These are phyloP conservation scores for Fragaria vesca DNA, from an alignment of 306 rosid species.

Conservation along the genomic window DNA sequence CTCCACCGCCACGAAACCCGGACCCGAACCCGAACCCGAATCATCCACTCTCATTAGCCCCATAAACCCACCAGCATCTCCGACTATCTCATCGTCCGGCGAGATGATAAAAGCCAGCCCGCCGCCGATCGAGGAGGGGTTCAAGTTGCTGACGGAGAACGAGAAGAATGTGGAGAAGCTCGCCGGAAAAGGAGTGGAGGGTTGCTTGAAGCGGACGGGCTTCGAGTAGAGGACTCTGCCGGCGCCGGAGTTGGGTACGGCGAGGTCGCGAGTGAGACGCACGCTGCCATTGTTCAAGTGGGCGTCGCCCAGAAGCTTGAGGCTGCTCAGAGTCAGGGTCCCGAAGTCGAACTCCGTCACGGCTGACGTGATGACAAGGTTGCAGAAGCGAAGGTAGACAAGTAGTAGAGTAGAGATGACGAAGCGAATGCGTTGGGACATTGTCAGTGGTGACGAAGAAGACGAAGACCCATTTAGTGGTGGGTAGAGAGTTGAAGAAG, in stretches of 20 bases:
- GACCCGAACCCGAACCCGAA: conserved; percentile 11
- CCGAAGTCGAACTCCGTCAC: conserved; percentile 77
- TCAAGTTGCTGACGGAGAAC: conserved; percentile 66
- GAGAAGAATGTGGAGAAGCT: conserved; percentile 88
- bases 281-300: conserved; percentile 84
- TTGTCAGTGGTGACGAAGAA: conserved; percentile 6
- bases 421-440: conserved; percentile 37
- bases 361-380: neutral
- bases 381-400: conserved; percentile 1
- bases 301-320: conserved; percentile 90
- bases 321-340: conserved; percentile 58
- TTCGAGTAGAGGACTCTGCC: conserved; percentile 70
- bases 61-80: conserved; percentile 77
- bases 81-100: conserved; percentile 57
- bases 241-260: conserved; percentile 85
- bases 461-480: conserved; percentile 1
- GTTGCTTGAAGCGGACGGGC: conserved; percentile 69
- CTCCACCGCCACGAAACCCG: conserved; percentile 74
- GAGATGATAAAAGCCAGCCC: conserved; percentile 79
- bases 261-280: conserved; percentile 80
- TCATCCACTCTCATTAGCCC: conserved; percentile 40
- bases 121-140: conserved; percentile 93
- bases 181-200: conserved; percentile 39
- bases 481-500: neutral
- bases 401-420: neutral